Evolutionary conservation across 2,329 filamentous ascomycete species (phyloP), one percentile per base, ranked within the genome.

Genomic region (Pseudomassariella vexata): DNA sequence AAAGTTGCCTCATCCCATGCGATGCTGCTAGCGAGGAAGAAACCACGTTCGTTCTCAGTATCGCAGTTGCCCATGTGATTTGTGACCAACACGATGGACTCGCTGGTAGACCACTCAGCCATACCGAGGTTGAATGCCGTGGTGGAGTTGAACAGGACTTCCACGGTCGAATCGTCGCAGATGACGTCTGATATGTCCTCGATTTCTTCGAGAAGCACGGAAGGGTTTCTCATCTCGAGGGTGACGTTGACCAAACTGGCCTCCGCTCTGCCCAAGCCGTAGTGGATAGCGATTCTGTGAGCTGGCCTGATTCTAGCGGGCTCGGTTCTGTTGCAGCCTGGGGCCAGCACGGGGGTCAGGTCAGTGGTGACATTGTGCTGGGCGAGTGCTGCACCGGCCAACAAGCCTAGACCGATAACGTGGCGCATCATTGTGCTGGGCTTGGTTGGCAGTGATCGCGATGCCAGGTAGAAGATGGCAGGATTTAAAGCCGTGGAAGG

Each of bases 51-150:
- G 15, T 55, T 45, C 33, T 56, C 49, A n/a, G 42, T 41, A 35
- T 64, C 59, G 36, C 62, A 65, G 36, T 60, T 50, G 19, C 59
- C 60, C 14, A 57, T 34, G 43, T 65, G 56, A 45, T 62, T 65
- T 10, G 62, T 66, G 38, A 66, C 53, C 30, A 66, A 14, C 9
- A 32, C 18, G n/a, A 32, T 9, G 15, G 15, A 10, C 10, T 21
- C 4, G 15, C 19, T 16, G 10, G 12, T n/a, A 12, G 12, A 14
- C 30, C 30, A 32, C n/a, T n/a, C n/a, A 8, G 30, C 9, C 9
- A 7, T 25, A 12, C 14, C 23, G 6, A 17, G 11, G 20, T 25
- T n/a, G 4, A 24, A 32, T 6, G 21, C 15, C 11, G 10, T 14
- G 6, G 21, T 21, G 10, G 30, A 24, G 11, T 18, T 16, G 17